phyloP scores from a whole-genome alignment of 768 basidiomycete species.

The Chalciporus chontae region DNA sequence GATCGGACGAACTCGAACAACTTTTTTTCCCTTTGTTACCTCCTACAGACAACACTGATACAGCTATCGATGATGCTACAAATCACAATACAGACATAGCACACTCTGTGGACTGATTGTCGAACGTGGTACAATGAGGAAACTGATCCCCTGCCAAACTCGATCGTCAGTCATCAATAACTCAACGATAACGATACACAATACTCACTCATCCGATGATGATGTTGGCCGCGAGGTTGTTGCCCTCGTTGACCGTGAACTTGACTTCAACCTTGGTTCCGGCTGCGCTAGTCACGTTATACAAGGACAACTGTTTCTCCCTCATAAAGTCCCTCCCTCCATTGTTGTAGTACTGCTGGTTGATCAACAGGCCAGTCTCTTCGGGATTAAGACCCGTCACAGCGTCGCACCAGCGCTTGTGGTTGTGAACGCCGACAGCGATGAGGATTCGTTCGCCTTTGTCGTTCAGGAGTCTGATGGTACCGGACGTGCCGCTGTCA shows the following conservation, averaged over 20 bases:
- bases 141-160: too few species aligned
- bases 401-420: conserved; percentile 38
- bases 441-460: conserved; percentile 32
- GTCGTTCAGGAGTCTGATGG: conserved; percentile 30
- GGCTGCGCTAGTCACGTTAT: conserved; percentile 2
- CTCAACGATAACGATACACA: too few species aligned
- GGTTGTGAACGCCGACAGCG: conserved; percentile 38
- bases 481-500: conserved; percentile 39
- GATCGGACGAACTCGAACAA: too few species aligned
- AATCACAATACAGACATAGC: too few species aligned
- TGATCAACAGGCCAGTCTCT: conserved; percentile 25
- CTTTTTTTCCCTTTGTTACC: too few species aligned
- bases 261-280: conserved; percentile 1
- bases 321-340: background rate
- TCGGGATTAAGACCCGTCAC: conserved; percentile 27
- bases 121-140: too few species aligned
- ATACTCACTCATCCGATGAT: conserved; percentile 8
- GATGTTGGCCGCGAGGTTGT: conserved; percentile 6
- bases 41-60: too few species aligned
- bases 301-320: conserved; percentile 7
- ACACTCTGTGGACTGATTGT: too few species aligned
- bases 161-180: too few species aligned
- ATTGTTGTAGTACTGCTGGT: conserved; percentile 28
- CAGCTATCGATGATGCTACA: too few species aligned
- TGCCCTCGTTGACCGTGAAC: conserved; percentile 6